These are phyloP conservation scores for Tetrahymena malaccensis DNA, from an alignment of 73 alveolate species.

Conservation along the genomic window DNA sequence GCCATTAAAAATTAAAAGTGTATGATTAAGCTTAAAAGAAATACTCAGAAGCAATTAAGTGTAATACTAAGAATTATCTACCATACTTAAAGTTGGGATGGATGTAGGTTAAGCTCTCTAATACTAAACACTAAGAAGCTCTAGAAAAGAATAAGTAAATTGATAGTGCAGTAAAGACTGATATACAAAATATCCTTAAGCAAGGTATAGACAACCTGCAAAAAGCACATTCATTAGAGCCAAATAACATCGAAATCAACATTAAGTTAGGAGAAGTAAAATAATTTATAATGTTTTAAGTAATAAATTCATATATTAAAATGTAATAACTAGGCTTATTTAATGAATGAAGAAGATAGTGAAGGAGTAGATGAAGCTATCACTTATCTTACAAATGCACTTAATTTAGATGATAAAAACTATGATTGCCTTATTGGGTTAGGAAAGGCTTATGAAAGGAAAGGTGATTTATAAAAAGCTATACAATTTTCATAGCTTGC, in stretches of 20 bases:
- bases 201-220: conserved; percentile 66
- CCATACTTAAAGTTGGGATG: conserved; percentile 73
- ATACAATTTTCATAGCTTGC: conserved; percentile 55
- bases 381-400: conserved; percentile 49
- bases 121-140: neutral
- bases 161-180: neutral
- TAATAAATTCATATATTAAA: conserved; percentile 15
- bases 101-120: conserved; percentile 48
- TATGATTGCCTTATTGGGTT: conserved; percentile 71
- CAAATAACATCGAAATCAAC: conserved; percentile 58
- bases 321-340: neutral
- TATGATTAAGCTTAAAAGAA: conserved; percentile 46
- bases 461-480: conserved; percentile 65
- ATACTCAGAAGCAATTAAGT: conserved; percentile 56
- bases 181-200: conserved; percentile 15
- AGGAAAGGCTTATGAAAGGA: conserved; percentile 74
- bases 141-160: neutral
- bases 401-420: conserved; percentile 58
- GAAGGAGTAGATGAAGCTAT: conserved; percentile 62
- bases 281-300: neutral
- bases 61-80: conserved; percentile 42
- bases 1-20: conserved; percentile 62
- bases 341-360: conserved; percentile 18
- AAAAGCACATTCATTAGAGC: conserved; percentile 51
- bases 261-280: conserved; percentile 69